Conservation (phyloP, 2,329 filamentous ascomycete species). For the Rhexocercosporidium sp. region DNA sequence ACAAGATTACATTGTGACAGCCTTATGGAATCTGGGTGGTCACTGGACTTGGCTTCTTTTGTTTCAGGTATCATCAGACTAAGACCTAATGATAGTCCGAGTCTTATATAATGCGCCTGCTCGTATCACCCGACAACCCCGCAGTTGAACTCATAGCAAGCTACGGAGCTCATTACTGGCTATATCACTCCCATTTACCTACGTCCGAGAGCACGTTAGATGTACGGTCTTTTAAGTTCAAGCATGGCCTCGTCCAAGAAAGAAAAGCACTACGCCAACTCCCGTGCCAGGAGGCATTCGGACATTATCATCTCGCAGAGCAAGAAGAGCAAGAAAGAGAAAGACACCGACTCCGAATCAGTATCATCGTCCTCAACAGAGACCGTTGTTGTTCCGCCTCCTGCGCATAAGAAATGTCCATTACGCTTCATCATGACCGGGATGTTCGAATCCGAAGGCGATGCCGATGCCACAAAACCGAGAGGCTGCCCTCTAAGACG, state of each 20-base stretch:
- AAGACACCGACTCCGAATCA: slow-evolving; percentile 36
- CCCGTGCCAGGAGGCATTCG: slow-evolving; percentile 32
- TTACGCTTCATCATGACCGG: slow-evolving; percentile 35
- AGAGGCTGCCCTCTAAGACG: slow-evolving; percentile 34
- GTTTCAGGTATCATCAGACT: slow-evolving; percentile 11
- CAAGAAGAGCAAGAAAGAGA: slow-evolving; percentile 36
- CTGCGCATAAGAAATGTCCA: slow-evolving; percentile 33
- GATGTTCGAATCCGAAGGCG: slow-evolving; percentile 31
- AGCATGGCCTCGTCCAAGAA: slow-evolving; percentile 35
- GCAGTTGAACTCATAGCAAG: neutral
- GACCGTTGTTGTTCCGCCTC: slow-evolving; percentile 19
- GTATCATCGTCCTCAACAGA: slow-evolving; percentile 25
- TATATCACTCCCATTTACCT: neutral
- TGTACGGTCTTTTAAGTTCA: slow-evolving; percentile 14
- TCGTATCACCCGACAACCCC: slow-evolving; percentile 18
- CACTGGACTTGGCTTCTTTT: slow-evolving; percentile 1
- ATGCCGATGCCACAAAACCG: slow-evolving; percentile 21
- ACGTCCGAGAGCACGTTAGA: neutral
- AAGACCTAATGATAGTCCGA: slow-evolving; percentile 1
- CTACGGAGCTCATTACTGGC: neutral
- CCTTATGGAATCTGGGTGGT: slow-evolving; percentile 7
- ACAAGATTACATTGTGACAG: slow-evolving; percentile 7
- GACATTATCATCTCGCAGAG: slow-evolving; percentile 28
- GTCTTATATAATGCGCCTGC: slow-evolving; percentile 11
- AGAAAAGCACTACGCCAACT: slow-evolving; percentile 37